Evolutionary conservation across 371 early-diverging fungal genomes (phyloP), one percentile per base, ranked within the genome.

Genomic region (Lichtheimia ramosa): DNA sequence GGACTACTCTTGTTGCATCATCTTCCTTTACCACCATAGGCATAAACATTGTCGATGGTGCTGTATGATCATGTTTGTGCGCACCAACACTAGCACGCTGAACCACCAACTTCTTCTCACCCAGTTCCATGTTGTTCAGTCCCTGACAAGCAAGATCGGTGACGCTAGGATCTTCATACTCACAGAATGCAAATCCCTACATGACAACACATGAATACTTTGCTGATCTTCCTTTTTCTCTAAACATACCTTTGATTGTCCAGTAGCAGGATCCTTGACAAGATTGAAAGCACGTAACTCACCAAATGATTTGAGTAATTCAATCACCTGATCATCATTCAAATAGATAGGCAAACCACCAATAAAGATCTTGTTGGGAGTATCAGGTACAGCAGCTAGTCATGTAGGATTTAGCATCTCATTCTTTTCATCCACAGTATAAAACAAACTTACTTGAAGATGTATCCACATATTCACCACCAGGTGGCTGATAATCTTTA

Each of bases 141-240:
- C 95, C 96, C 71, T 95, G 87, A 68, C 95, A 94, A 4, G 95
- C 98, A 25, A 94, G 73, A 65, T 98, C 98, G 5, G 96, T 96
- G 8, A 95, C 79, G 27, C 64, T 82, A 13, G 93, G 89, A 70
- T 97, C 95, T 8, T 83, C 81, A 66, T 94, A 98, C 74, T 98
- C 98, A 73, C 96, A 96, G 63, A 98, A 97, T 0, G 98, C 98
- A 77, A 92, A 97, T 0, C 99, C 98, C 87, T 92, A 67, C 8
- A 15, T 34, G 40, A n/a, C 13, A n/a, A 4, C 18, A n/a, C n/a
- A n/a, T n/a, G n/a, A n/a, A n/a, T n/a, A n/a, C n/a, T n/a, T n/a
- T n/a, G n/a, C n/a, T 43, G 34, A 40, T 34, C 18, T 21, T 16
- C 15, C 50, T 20, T 51, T 23, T 48, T 48, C 18, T 8, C 4